Base-by-base conservation (phyloP, 1,284 basidiomycete genomes). In the Papiliotrema terrestris region DNA sequence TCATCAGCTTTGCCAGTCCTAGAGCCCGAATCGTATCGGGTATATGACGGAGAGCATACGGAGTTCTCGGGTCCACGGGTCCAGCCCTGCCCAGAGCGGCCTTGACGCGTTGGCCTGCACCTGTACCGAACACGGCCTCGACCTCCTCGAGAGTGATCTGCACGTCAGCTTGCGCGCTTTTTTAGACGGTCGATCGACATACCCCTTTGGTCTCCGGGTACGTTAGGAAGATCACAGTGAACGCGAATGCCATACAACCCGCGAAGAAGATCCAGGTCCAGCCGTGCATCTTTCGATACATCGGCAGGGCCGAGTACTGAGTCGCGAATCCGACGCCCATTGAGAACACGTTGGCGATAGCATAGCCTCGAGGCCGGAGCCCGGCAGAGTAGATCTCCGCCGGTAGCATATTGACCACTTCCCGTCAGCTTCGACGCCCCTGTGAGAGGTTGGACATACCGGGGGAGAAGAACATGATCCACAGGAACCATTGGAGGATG, bases 141-240 rank as follows among this genome's bases (percentile, higher is more conserved):
- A 65, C 63, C 42, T 65, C 63, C 54, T 65, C 63, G 5, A 65
- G 54, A 9, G 63, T 65, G 47, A 65, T 52, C 63, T 65, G 39
- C 35, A 2, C 11, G 35, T 41, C 29, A 17, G 15, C 19, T n/a
- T 43, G 22, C 19, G 25, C 2, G 11, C 38, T 3, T 14, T 9
- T 32, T 14, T 51, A 19, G 25, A 13, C 29, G 41, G 5, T 22
- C 9, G 13, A 39, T 8, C 17, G 45, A 62, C 61, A 55, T 49
- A 62, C 61, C n/a, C 63, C 63, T 50, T 65, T 65, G 45, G 63
- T 63, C 47, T 65, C 63, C 11, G 61, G 63, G 51, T 65, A 65
- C 3, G 63, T 65, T 23, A 65, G 58, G 47, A 56, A 65, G 26
- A 65, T 62, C 2, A 61, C 52, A 26, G 49, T 49, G 45, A 60